Evolutionary conservation across 805 yeast genomes (phyloP).

Genomic region (Blastobotrys mokoenaii): DNA sequence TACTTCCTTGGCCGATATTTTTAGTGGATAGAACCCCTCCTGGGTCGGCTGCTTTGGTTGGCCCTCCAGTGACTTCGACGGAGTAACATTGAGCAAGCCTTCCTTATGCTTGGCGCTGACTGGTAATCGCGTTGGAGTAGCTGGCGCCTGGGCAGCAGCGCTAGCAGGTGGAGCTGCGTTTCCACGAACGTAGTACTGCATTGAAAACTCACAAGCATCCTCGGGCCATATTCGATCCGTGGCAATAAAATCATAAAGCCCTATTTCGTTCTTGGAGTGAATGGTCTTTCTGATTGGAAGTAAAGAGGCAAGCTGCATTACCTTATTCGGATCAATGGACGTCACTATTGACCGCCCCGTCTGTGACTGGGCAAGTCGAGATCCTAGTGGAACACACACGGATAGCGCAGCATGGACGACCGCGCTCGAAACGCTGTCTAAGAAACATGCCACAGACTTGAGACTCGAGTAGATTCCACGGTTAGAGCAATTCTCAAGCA

Average conservation of each 20-base stretch:
- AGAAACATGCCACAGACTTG: constrained; percentile 48
- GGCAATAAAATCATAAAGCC: constrained; percentile 20
- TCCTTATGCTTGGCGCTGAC: neutral
- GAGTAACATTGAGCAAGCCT: neutral
- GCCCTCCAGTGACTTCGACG: neutral
- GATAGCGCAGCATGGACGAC: constrained; percentile 54
- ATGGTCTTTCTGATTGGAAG: constrained; percentile 35
- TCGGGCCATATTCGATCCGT: constrained; percentile 17
- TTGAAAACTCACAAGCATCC: constrained; percentile 18
- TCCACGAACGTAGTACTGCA: constrained; percentile 22
- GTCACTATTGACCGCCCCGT: constrained; percentile 38
- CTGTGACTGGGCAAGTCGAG: constrained; percentile 45
- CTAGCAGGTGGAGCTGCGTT: neutral
- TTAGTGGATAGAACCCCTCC: constrained; percentile 43
- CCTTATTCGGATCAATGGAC: constrained; percentile 34
- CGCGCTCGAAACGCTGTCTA: constrained; percentile 51
- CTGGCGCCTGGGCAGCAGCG: neutral
- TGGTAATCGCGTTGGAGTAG: constrained; percentile 1
- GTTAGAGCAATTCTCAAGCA: constrained; percentile 63
- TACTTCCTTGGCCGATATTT: constrained; percentile 48
- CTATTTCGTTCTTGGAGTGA: constrained; percentile 18
- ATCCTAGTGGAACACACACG: constrained; percentile 51
- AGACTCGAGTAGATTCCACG: constrained; percentile 60
- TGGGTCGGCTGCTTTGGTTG: constrained; percentile 2
- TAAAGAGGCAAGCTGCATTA: constrained; percentile 46